Base-by-base conservation (phyloP, 2,329 filamentous ascomycete species). In the Diplodia seriata region DNA sequence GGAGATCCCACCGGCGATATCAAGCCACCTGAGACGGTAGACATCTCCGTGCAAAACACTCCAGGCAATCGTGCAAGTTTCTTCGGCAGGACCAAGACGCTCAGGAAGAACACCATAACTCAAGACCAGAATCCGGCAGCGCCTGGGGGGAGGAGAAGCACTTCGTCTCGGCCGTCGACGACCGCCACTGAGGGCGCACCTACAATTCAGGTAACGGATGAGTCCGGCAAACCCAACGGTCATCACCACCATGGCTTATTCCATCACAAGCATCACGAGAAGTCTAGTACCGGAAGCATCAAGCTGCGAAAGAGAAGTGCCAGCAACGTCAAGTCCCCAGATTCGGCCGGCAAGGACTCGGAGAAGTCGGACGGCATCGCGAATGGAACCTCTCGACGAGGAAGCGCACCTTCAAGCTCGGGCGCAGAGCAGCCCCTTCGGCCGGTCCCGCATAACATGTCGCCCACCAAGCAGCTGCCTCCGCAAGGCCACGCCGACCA, bases 151-250 rank as follows among this genome's bases (percentile, higher is more conserved):
- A 73, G 71, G 76, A 81, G 79, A 38, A 68, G 53, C 29, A 68
- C 66, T 6, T 53, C 69, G 43, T 49, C 70, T 43, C 55, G 73
- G 31, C 72, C 72, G 9, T 75, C 76, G 15, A 75, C 74, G 15
- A 70, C 70, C 14, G 74, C 69, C 18, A 71, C 74, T 11, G 73
- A 77, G 40, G 70, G 76, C 4, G 85, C 89, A 38, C 92, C 93
- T 1, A 85, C 88, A 1, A 94, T 96, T 69, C 91, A 95, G 68
- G 85, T 96, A 31, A 95, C 89, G 0, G 86, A 71, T 62, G 40
- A 49, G 69, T 74, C 68, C 33, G 75, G 70, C 69, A 79, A 73
- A 69, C 71, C 70, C 72, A 78, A 72, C 50, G 79, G 77, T 68
- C 73, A 73, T 66, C 74, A 76, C 67, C 73, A 75, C 47, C 59